Conservation (phyloP, 208 protist species). For the Trypanosoma congolense region DNA sequence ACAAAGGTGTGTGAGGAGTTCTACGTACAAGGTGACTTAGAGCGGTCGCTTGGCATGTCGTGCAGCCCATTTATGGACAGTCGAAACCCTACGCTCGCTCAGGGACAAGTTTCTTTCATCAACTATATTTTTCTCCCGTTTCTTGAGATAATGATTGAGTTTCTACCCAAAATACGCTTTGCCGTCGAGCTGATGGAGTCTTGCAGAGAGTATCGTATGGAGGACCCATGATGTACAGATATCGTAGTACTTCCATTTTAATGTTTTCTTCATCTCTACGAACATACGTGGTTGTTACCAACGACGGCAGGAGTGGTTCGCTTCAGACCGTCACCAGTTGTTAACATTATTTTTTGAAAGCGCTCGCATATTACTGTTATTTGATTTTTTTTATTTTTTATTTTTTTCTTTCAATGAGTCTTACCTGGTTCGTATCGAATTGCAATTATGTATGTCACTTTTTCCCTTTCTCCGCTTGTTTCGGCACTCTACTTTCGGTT, state of each 20-base stretch:
- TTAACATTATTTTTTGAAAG: neutral
- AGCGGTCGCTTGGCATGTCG: constrained; percentile 72
- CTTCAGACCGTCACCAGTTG: neutral
- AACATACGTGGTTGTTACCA: too few relatives aligned
- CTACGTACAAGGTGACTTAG: constrained; percentile 90
- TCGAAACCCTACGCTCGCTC: constrained; percentile 61
- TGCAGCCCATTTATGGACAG: constrained; percentile 94
- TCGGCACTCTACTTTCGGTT: too few relatives aligned
- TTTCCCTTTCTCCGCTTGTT: too few relatives aligned
- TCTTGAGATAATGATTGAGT: constrained; percentile 79
- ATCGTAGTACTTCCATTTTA: too few relatives aligned
- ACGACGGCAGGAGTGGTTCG: too few relatives aligned
- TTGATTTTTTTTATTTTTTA: neutral
- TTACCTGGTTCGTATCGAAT: neutral
- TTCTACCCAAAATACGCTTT: constrained; percentile 84
- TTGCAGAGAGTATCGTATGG: constrained; percentile 83
- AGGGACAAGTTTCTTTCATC: constrained; percentile 90
- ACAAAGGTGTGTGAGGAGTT: constrained; percentile 91
- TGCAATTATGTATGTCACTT: too few relatives aligned
- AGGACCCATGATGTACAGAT: too few relatives aligned
- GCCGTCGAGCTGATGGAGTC: constrained; percentile 63
- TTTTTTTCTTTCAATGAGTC: neutral
- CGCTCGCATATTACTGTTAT: neutral
- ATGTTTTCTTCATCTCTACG: too few relatives aligned
- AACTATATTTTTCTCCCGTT: constrained; percentile 90